Evolutionary conservation across 495 filamentous ascomycete genomes (phyloP), one percentile per base, ranked within the genome.

Genomic region (Physcia stellaris): DNA sequence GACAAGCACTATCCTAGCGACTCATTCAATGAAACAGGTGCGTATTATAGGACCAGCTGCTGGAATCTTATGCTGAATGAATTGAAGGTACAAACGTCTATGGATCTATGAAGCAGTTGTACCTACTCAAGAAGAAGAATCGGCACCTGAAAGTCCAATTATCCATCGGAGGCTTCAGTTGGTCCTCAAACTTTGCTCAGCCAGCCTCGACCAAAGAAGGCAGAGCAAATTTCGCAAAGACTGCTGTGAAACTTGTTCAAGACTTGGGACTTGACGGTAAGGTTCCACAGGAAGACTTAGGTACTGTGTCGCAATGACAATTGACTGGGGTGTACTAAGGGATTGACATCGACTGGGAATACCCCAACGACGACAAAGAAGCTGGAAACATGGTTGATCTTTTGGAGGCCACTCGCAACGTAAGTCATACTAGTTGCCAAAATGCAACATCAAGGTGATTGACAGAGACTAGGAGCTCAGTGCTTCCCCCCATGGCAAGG

Each of bases 141-240:
- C 77, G 90, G 38, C 78, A 92, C 54, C 63, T 98, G 32, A 95
- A 96, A 60, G 69, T 93, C 4, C 68, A 96, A 7, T 74, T 99
- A 10, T 92, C 83, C 32, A 90, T 99, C 46, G 90, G 90, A 42
- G 90, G 90, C 21, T 96, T 92, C 90, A 94, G 87, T 0, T 96
- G 95, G 57, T 83, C 81, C 36, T 58, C 72, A 52, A 92, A 94
- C 59, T 94, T 99, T 55, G 67, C 73, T 15, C 67, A 66, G 27
- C 83, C 86, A 1, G 79, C 81, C 4, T 46, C 42, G 6, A 41
- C 40, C 15, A 23, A 24, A 5, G 24, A 41, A 10, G 50, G 50
- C n/a, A 41, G 49, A 6, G 13, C 22, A 16, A 46, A 13, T 2
- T 53, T 51, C 34, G 48, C 51, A 12, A 39, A 23, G 13, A 41